Conservation (phyloP, 768 basidiomycete species). For the Leccinum aurantiacum region DNA sequence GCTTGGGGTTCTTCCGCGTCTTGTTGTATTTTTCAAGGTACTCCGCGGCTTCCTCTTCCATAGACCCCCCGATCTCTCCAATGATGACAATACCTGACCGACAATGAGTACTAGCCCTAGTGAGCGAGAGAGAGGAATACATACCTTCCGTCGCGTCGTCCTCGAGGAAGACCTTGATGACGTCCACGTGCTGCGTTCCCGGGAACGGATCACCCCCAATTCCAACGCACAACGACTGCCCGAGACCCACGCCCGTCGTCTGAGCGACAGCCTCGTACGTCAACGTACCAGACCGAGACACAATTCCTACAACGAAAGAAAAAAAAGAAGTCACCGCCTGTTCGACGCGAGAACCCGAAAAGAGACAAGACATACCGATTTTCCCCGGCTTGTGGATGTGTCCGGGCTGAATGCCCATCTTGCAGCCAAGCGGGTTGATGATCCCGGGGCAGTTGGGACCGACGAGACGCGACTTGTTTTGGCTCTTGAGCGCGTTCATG, state of each 20-base stretch:
- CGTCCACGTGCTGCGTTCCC: conserved; percentile 93
- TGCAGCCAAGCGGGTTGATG: conserved; percentile 96
- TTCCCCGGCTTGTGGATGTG: conserved; percentile 97
- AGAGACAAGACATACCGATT: conserved; percentile 62
- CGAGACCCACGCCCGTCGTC: conserved; percentile 93
- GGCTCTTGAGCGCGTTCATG: conserved; percentile 89
- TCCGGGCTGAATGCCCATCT: conserved; percentile 98
- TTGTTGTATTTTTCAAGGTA: conserved; percentile 94
- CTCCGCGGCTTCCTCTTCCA: conserved; percentile 99
- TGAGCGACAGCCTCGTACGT: conserved; percentile 99
- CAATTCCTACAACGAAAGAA: conserved; percentile 60
- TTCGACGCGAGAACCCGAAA: not conserved
- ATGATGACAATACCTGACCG: conserved; percentile 88
- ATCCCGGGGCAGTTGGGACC: conserved; percentile 99
- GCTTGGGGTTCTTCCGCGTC: conserved; percentile 82
- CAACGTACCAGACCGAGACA: conserved; percentile 92
- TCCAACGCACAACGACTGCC: conserved; percentile 94
- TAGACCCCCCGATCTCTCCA: conserved; percentile 97
- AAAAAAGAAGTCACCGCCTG: not conserved
- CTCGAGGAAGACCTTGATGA: conserved; percentile 92
- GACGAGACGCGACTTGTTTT: conserved; percentile 92
- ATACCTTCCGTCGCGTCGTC: conserved; percentile 91
- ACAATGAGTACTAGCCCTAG: conserved; percentile 5
- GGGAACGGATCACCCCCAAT: conserved; percentile 98
- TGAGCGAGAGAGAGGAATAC: conserved; percentile 35